phyloP scores from a whole-genome alignment of 164 flowering plant species.

The Dillenia turbinata region DNA sequence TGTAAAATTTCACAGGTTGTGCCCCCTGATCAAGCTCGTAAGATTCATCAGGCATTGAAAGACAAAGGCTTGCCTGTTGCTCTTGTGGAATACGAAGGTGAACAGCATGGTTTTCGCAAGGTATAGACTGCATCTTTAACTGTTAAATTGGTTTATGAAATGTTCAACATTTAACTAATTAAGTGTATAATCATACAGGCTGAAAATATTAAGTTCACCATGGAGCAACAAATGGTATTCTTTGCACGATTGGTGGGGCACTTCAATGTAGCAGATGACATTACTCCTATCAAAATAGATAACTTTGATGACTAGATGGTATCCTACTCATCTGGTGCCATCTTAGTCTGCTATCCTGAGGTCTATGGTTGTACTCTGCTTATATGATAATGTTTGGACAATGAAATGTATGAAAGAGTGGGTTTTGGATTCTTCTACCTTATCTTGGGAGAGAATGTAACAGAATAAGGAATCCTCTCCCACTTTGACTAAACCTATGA shows the following conservation, averaged over 20 bases:
- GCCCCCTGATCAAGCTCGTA: slow-evolving; percentile 80
- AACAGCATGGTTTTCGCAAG: slow-evolving; percentile 96
- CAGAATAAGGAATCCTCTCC: too few relatives aligned
- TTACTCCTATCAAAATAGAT: slow-evolving; percentile 69
- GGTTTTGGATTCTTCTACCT: too few relatives aligned
- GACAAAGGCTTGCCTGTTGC: slow-evolving; percentile 90
- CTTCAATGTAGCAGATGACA: slow-evolving; percentile 80
- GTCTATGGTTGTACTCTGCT: too few relatives aligned
- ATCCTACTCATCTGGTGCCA: not conserved
- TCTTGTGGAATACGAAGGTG: slow-evolving; percentile 92
- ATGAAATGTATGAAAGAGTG: too few relatives aligned
- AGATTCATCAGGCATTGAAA: slow-evolving; percentile 79
- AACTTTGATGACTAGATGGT: slow-evolving; percentile 65
- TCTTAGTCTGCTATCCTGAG: not conserved
- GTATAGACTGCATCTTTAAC: slow-evolving; percentile 23
- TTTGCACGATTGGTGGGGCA: slow-evolving; percentile 85
- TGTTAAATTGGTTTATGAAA: not conserved
- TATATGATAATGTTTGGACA: too few relatives aligned
- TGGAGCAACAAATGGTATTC: slow-evolving; percentile 96
- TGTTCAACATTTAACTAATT: not conserved
- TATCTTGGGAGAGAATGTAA: too few relatives aligned
- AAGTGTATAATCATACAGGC: slow-evolving; percentile 47
- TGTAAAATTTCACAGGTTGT: slow-evolving; percentile 50
- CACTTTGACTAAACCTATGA: too few relatives aligned
- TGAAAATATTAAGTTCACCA: slow-evolving; percentile 82